Evolutionary conservation across 306 rosid genomes (phyloP).

Genomic region (Betula pendula): DNA sequence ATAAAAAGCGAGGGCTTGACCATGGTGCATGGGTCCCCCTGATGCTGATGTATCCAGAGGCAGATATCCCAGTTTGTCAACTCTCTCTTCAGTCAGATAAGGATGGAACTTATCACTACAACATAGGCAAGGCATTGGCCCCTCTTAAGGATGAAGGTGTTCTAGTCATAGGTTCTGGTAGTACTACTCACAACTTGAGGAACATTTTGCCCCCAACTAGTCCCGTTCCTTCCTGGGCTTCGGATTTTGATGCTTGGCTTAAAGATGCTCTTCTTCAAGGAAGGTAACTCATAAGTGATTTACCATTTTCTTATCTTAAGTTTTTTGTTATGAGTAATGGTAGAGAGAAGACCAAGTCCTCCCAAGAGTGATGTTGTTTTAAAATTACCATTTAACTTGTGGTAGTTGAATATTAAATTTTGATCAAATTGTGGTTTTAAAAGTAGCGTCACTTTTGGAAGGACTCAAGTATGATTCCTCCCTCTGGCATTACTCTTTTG

Average conservation of each 20-base stretch:
- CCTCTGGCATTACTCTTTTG: too few species aligned
- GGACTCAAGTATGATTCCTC: too few species aligned
- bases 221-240: conserved; percentile 56
- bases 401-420: too few species aligned
- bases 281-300: conserved; percentile 38
- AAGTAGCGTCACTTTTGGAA: too few species aligned
- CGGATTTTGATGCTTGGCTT: conserved; percentile 78
- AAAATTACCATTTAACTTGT: too few species aligned
- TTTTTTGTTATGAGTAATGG: too few species aligned
- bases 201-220: background rate
- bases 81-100: conserved; percentile 58
- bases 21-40: conserved; percentile 95
- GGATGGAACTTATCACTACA: conserved; percentile 63
- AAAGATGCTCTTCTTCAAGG: conserved; percentile 61
- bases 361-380: too few species aligned
- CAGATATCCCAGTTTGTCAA: conserved; percentile 81
- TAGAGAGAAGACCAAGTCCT: too few species aligned
- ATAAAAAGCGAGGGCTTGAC: conserved; percentile 69
- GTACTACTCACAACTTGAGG: conserved; percentile 77
- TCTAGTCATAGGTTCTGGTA: conserved; percentile 73
- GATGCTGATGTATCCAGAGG: conserved; percentile 80
- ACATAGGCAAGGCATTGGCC: conserved; percentile 73
- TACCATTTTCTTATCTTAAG: conserved; percentile 5
- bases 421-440: too few species aligned
- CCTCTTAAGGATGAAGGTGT: conserved; percentile 79